Evolutionary conservation across 805 yeast species (phyloP).

Genomic region (Ogataea thermomethanolica): DNA sequence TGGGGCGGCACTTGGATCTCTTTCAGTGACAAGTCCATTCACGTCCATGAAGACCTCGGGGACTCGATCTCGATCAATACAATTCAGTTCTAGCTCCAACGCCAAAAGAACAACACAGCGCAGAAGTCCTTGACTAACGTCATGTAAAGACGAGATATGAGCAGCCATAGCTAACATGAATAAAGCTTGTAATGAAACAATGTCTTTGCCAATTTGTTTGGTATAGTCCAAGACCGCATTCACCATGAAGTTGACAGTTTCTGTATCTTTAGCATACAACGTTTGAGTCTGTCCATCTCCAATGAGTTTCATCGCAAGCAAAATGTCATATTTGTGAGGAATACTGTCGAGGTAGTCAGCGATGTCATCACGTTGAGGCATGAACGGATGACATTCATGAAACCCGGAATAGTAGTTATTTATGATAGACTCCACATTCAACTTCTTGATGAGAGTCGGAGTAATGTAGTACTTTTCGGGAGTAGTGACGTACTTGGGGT

Average conservation of each 20-base stretch:
- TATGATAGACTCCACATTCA: slow-evolving; percentile 28
- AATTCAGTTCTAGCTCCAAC: slow-evolving; percentile 36
- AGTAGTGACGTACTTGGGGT: slow-evolving; percentile 16
- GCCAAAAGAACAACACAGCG: slow-evolving; percentile 40
- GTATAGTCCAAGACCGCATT: slow-evolving; percentile 32
- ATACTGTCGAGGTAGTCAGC: slow-evolving; percentile 32
- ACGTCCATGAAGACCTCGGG: slow-evolving; percentile 32
- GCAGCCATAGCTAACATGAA: slow-evolving; percentile 41
- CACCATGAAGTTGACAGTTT: slow-evolving; percentile 37
- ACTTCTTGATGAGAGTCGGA: slow-evolving; percentile 25
- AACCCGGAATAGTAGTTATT: slow-evolving; percentile 36
- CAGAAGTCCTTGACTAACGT: slow-evolving; percentile 40
- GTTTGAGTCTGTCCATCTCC: slow-evolving; percentile 45
- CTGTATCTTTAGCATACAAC: slow-evolving; percentile 37
- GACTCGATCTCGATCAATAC: slow-evolving; percentile 34
- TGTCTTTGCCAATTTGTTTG: slow-evolving; percentile 37
- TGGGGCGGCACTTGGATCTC: slow-evolving; percentile 5
- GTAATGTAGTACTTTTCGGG: slow-evolving; percentile 29
- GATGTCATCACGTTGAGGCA: slow-evolving; percentile 40
- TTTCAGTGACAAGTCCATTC: slow-evolving; percentile 30
- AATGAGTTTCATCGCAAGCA: slow-evolving; percentile 45
- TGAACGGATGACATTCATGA: slow-evolving; percentile 45
- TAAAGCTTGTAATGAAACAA: slow-evolving; percentile 42
- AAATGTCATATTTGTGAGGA: slow-evolving; percentile 39
- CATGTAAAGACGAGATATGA: slow-evolving; percentile 52